A percentile compares a stretch with the other conserved stretches of the same genome.
Evolutionary conservation across 2,329 filamentous ascomycete genomes (phyloP).

Genomic region (Claviceps sp.): DNA sequence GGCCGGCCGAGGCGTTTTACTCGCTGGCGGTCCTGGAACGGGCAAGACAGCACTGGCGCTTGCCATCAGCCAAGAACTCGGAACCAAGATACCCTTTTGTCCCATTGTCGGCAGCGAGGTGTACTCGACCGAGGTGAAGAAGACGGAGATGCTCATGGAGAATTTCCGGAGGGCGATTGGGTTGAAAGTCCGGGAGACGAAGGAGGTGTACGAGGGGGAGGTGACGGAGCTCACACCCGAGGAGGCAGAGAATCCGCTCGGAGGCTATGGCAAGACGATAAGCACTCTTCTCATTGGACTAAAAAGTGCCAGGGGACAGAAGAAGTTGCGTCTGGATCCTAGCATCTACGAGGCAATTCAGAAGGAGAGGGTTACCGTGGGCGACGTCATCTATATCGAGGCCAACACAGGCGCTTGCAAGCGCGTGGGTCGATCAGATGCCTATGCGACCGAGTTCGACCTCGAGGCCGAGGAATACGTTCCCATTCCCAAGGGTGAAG

Average conservation of each 20-base stretch:
- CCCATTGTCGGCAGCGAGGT: conserved; percentile 97
- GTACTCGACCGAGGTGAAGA: conserved; percentile 97
- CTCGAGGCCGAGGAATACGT: conserved; percentile 98
- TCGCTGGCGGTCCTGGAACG: conserved; percentile 89
- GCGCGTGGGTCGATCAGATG: conserved; percentile 87
- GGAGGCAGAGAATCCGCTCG: conserved; percentile 93
- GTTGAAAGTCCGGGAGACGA: conserved; percentile 92
- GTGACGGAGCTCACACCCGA: conserved; percentile 95
- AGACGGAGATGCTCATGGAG: conserved; percentile 98
- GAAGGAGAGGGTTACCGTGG: conserved; percentile 90
- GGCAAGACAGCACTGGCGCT: conserved; percentile 95
- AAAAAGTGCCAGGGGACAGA: conserved; percentile 91
- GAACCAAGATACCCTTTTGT: conserved; percentile 96
- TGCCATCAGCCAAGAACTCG: conserved; percentile 90
- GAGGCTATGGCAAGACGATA: conserved; percentile 94
- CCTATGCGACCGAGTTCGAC: conserved; percentile 96
- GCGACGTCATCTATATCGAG: conserved; percentile 98
- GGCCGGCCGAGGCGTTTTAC: conserved; percentile 83
- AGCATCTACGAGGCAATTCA: conserved; percentile 99
- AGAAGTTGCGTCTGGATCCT: conserved; percentile 91
- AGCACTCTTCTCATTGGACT: conserved; percentile 87
- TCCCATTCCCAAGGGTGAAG: conserved; percentile 94
- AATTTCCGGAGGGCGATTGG: conserved; percentile 96
- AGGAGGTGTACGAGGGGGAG: conserved; percentile 98
- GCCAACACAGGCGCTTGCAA: conserved; percentile 98